These are phyloP conservation scores for Xylaria curta DNA, from an alignment of 495 filamentous ascomycete genomes.

Conservation along the genomic window DNA sequence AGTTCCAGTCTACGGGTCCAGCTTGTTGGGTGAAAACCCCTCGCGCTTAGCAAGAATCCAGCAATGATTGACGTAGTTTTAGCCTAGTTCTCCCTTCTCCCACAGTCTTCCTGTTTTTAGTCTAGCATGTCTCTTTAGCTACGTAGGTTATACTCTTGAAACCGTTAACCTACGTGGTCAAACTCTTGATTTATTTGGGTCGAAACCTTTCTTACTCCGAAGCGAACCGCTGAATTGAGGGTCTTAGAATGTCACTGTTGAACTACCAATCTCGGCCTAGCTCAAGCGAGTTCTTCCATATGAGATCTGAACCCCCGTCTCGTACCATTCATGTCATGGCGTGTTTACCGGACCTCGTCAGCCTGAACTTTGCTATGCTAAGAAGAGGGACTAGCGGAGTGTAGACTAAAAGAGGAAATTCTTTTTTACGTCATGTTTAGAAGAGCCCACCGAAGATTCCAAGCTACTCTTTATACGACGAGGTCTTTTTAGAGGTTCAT, in stretches of 20 bases:
- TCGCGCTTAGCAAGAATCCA: not conserved
- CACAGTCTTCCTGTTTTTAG: not conserved
- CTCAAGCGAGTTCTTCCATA: slow-evolving; percentile 2
- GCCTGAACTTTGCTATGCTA: not conserved
- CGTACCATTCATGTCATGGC: slow-evolving; percentile 2
- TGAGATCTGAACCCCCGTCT: slow-evolving; percentile 28
- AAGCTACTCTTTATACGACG: not conserved
- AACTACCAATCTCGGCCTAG: slow-evolving; percentile 24
- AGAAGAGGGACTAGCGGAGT: slow-evolving; percentile 12
- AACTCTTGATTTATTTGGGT: not conserved
- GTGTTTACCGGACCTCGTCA: slow-evolving; percentile 5
- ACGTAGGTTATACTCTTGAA: not conserved
- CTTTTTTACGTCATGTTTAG: slow-evolving; percentile 5
- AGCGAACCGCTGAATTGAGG: not conserved
- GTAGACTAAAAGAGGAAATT: not conserved
- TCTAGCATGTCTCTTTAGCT: not conserved
- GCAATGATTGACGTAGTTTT: not conserved
- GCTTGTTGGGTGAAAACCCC: not conserved
- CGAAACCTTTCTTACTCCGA: not conserved
- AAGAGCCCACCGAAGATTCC: not conserved
- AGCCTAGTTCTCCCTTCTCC: not conserved
- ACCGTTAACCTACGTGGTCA: not conserved
- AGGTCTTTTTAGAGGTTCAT: slow-evolving; percentile 4
- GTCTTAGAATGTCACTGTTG: slow-evolving; percentile 1
- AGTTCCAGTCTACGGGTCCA: slow-evolving; percentile 16